Percentiles rank a stretch among this genome's conserved stretches.
These are phyloP conservation scores for Aspergillus biplanus DNA, from an alignment of 495 filamentous ascomycete genomes.

Conservation along the genomic window DNA sequence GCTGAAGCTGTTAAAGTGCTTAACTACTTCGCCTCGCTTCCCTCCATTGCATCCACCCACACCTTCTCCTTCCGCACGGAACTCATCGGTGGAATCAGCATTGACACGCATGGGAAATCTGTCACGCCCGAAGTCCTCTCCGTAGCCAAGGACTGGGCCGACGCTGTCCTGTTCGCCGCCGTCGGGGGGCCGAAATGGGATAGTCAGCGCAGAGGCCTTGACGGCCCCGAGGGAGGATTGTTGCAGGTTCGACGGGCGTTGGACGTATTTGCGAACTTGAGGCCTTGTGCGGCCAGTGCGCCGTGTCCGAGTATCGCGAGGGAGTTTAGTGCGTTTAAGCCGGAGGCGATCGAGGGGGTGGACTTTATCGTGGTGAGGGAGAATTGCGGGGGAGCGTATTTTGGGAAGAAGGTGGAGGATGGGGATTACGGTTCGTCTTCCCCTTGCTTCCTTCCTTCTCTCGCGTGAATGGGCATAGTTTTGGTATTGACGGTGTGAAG, in stretches of 20 bases:
- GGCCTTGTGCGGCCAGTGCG: constrained; percentile 49
- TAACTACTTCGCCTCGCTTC: constrained; percentile 42
- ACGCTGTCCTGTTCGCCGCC: constrained; percentile 55
- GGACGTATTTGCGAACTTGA: constrained; percentile 56
- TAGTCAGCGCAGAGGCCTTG: constrained; percentile 40
- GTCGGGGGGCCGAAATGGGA: constrained; percentile 58
- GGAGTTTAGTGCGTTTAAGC: constrained; percentile 47
- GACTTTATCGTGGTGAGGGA: constrained; percentile 55
- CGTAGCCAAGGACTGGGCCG: constrained; percentile 42
- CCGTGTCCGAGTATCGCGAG: constrained; percentile 43
- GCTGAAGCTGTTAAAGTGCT: constrained; percentile 56
- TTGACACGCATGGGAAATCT: constrained; percentile 49
- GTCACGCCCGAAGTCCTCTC: constrained; percentile 48
- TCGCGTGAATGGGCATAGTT: background rate
- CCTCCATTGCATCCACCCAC: constrained; percentile 35
- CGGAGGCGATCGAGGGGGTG: constrained; percentile 50
- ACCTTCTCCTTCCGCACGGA: constrained; percentile 38
- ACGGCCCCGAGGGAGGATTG: constrained; percentile 51
- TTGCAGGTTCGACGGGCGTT: constrained; percentile 49
- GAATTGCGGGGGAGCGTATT: constrained; percentile 58
- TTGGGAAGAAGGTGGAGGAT: constrained; percentile 53
- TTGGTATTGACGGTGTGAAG: constrained; percentile 18
- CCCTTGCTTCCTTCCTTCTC: too few relatives aligned
- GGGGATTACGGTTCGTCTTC: constrained; percentile 42
- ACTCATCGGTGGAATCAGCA: constrained; percentile 52